Evolutionary conservation across 768 basidiomycete genomes (phyloP), one percentile per base, ranked within the genome.

Genomic region (Tulasnella sp.): DNA sequence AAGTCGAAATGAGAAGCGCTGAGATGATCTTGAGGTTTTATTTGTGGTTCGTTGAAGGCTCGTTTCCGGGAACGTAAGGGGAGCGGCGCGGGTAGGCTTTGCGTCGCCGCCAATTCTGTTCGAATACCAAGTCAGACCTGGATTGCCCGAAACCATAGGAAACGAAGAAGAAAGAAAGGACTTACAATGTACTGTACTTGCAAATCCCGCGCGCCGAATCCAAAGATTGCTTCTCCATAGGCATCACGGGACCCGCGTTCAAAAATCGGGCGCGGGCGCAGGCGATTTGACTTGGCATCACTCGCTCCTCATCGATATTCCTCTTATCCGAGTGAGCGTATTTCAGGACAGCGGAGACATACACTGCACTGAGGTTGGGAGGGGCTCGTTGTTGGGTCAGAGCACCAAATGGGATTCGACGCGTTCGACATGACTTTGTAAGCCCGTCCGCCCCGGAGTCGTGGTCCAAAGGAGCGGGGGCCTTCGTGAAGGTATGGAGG

Each of bases 51-150:
- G 72, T 54, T 31, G 79, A 75, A 76, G 72, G 73, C 24, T 44
- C 54, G 79, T 80, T 80, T 6, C 79, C 74, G 20, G 72, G 50
- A 46, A 46, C 74, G 94, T 93, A 95, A 76, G 37, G 94, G 81
- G 91, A 90, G 86, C 94, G 95, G 12, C 93, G 94, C 88, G 95
- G 94, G 87, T 94, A 96, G 81, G 96, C 94, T 86, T 96, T 96
- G 78, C 94, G 88, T 80, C 94, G 89, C 94, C 94, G 89, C 94
- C 94, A 96, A 85, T 96, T 96, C 82, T 83, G 37, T 37, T 37
- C 37, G 37, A 37, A 37, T 6, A 37, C 37, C 6, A 2, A 37
- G 37, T 37, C 37, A 37, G 37, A n/a, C 37, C 37, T 2, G 37
- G 58, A 31, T 48, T 40, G 37, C 50, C 54, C 31, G 16, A 22